Evolutionary conservation across 371 early-diverging fungal genomes (phyloP), one percentile per base, ranked within the genome.

Genomic region (Apophysomyces ossiformis): DNA sequence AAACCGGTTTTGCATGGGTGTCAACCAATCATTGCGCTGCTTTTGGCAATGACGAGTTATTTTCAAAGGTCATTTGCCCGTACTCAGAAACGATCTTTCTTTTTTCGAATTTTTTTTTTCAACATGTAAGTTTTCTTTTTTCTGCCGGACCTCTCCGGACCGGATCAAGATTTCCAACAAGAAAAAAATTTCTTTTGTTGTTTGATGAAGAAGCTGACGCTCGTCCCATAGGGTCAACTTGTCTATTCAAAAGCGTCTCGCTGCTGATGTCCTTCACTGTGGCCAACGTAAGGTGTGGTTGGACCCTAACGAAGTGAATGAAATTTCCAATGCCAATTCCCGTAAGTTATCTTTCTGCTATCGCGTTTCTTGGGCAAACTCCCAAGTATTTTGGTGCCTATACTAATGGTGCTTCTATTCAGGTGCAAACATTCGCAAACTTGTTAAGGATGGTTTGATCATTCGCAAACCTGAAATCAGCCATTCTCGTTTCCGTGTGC

Each of bases 251-350:
- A 94, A 95, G 87, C 38, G 38, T 38, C 18, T 63, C 18, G 18
- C 37, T 37, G 37, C 36, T 16, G 13, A 12, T 50, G 45, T 50
- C 81, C 90, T 99, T 78, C 92, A 93, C 80, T 97, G 98, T 88
- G 99, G 99, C 76, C 82, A 96, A 90, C 89, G 96, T 78, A 99
- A 99, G 89, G 87, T 99, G 74, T 99, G 99, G 99, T 84, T 99
- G 50, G 99, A 99, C 88, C 99, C 99, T 69, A 94, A 93, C 79
- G 99, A 99, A 88, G 87, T 86, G 73, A 90, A 87, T 16, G 21
- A 12, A 13, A 46, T 45, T 26, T 45, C 36, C 18, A 32, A 47
- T 37, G 47, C 12, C 32, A 63, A 50, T 50, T 46, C 18, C 37
- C 50, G 37, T 47, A 44, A 8, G 37, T 37, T 21, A 7, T 60